Percentiles rank a stretch among this genome's conserved stretches.
Evolutionary conservation across 192 early-diverging fungal species (phyloP).

Genomic region (Geranomyces michiganensis): DNA sequence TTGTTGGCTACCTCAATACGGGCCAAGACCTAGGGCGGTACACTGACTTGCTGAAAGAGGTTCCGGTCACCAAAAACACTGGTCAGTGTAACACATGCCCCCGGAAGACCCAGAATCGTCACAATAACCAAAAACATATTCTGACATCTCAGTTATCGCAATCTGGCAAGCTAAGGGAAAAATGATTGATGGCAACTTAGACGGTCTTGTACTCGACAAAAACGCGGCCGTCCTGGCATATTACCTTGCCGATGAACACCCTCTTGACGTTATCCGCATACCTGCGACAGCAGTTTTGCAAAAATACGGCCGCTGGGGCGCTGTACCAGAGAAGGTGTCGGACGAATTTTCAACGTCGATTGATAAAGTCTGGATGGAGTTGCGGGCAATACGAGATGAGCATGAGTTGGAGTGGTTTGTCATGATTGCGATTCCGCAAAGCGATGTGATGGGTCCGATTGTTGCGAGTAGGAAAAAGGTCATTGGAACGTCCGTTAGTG

Average conservation of each 20-base stretch:
- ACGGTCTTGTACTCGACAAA: neutral
- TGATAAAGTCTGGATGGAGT: neutral
- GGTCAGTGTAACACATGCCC: too few relatives aligned
- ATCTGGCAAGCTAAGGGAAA: neutral
- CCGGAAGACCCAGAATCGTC: neutral
- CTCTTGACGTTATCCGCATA: neutral
- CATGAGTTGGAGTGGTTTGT: neutral
- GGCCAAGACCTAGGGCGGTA: neutral
- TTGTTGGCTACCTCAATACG: neutral
- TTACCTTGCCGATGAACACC: neutral
- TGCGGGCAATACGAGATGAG: neutral
- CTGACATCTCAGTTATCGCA: neutral
- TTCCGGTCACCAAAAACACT: neutral
- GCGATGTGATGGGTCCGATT: constrained; percentile 17
- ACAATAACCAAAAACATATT: neutral
- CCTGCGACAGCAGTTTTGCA: too few relatives aligned
- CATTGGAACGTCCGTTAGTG: neutral
- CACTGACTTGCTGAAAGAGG: neutral
- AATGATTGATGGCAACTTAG: neutral
- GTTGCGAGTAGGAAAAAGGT: constrained; percentile 10
- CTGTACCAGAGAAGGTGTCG: neutral
- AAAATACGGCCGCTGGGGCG: neutral
- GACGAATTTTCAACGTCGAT: neutral
- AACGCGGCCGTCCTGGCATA: neutral
- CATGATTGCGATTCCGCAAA: neutral